Base-by-base conservation (phyloP, 129 eudicot species). In the Deinandra increscens region DNA sequence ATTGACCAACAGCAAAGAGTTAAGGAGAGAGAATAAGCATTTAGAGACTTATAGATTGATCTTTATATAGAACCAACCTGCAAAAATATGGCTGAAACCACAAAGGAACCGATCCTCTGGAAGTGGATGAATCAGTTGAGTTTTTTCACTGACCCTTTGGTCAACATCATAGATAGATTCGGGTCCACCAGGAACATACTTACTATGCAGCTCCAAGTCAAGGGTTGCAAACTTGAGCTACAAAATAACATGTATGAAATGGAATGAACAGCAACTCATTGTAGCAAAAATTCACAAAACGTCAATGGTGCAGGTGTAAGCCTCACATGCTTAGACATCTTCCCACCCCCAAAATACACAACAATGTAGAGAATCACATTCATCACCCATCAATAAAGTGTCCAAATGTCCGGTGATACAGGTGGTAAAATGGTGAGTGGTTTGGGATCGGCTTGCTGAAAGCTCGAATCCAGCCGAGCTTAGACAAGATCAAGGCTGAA, bases 91-190 rank as follows among this genome's bases (percentile, higher is more conserved):
- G 81, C 87, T 92, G 72, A 92, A 92, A 69, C 98, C 70, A 64
- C 96, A 86, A 41, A 92, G 96, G 83, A 92, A 92, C 73, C 84
- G 75, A 73, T 92, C 98, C 61, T 86, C 98, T 13, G 89, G 84
- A 72, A 92, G 85, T 51, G 91, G 96, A 72, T 88, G 90, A 63
- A 86, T 70, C 67, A 86, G 23, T 34, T 72, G 95, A 43, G 95
- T 89, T 66, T 60, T 87, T 66, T 76, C 65, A 67, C 84, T 64
- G 64, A 93, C 87, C 66, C 97, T 87, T 79, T 75, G 86, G 75
- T 93, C 99, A 72, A 93, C 90, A 66, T 89, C 95, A 72, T 84
- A 93, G 39, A 89, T 85, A n/a, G 99, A 83, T 70, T 93, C 99
- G 5, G 93, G 64, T 6, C 90, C 95, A 51, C 91, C 88, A 42